Conservation (phyloP, 23 red algal genomes). For the Gracilaria caudata region DNA sequence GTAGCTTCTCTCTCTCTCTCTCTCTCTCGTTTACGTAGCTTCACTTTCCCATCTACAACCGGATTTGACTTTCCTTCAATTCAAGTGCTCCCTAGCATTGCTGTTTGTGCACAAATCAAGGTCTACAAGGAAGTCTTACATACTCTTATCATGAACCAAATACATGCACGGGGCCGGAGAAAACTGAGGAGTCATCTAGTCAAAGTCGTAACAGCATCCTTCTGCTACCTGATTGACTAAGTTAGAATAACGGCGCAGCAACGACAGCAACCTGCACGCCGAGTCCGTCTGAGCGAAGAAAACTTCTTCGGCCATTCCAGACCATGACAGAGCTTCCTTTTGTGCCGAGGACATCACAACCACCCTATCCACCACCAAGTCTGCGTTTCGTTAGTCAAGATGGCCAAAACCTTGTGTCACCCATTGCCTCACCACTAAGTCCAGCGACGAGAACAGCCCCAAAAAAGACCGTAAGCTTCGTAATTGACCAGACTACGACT, state of each 20-base stretch:
- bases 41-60: background rate
- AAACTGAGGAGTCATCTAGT: background rate
- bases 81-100: background rate
- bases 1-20: no score
- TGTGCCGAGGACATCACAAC: background rate
- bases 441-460: background rate
- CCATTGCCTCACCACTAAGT: background rate
- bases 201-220: background rate
- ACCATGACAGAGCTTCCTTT: slow-evolving; percentile 18
- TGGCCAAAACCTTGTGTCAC: background rate
- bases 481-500: background rate
- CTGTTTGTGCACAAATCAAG: background rate
- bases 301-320: background rate
- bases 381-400: background rate
- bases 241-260: background rate
- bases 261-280: background rate
- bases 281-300: background rate
- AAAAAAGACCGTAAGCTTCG: background rate
- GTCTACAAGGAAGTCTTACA: no score
- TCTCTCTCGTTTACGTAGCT: background rate
- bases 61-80: background rate
- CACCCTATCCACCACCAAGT: background rate
- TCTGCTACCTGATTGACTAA: no score
- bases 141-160: background rate
- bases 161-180: background rate